These are phyloP conservation scores for Trichophyton schoenleinii DNA, from an alignment of 2,329 filamentous ascomycete genomes.

Conservation along the genomic window DNA sequence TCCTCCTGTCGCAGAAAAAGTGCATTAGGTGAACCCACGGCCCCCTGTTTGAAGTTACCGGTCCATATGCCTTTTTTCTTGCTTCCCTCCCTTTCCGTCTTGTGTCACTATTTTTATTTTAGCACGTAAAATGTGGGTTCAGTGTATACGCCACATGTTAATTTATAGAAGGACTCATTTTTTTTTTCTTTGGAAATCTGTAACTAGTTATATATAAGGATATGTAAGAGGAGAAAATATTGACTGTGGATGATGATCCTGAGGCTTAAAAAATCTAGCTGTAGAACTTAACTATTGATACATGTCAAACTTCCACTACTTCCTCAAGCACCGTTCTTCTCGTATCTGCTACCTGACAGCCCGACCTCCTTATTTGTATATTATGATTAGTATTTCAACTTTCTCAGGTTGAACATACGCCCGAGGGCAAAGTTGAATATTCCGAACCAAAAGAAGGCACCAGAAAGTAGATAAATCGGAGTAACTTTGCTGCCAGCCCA, in stretches of 20 bases:
- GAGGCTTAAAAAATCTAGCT: neutral
- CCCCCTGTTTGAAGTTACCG: neutral
- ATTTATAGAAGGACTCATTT: conserved; percentile 1
- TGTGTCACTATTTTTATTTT: conserved; percentile 3
- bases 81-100: neutral
- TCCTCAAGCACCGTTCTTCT: too few species aligned
- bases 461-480: conserved; percentile 41
- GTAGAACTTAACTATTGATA: neutral
- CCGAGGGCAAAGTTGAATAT: conserved; percentile 29
- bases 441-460: conserved; percentile 36
- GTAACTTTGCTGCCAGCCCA: conserved; percentile 37
- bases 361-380: neutral
- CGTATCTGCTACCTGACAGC: neutral
- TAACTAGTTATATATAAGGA: conserved; percentile 1
- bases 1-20: conserved; percentile 3
- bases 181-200: neutral
- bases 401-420: conserved; percentile 41
- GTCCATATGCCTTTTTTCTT: neutral
- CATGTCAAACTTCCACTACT: neutral
- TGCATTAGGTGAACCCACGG: neutral
- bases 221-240: neutral
- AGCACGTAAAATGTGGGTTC: conserved; percentile 2
- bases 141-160: conserved; percentile 3
- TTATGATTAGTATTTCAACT: conserved; percentile 24
- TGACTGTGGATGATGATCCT: neutral